A percentile compares a stretch with the other conserved stretches of the same genome.
These are phyloP conservation scores for Byssothecium circinans DNA, from an alignment of 2,329 filamentous ascomycete species.

Conservation along the genomic window DNA sequence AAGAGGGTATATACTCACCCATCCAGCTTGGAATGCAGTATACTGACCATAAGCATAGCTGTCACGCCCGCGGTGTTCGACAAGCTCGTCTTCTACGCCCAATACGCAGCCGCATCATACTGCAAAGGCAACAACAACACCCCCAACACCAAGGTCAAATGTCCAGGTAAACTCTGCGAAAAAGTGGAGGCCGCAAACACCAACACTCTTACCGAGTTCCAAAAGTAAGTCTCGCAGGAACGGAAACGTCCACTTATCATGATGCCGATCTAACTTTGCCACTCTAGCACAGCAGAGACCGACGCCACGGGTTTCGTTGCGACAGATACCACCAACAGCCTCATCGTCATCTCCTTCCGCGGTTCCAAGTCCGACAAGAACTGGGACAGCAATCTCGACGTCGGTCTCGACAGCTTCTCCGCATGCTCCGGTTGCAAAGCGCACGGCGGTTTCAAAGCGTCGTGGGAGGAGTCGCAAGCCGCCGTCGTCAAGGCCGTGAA, in stretches of 20 bases:
- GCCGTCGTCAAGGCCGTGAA: conserved; percentile 50
- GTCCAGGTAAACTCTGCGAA: conserved; percentile 51
- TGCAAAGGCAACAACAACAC: conserved; percentile 53
- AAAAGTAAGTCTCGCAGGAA: conserved; percentile 44
- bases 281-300: conserved; percentile 33
- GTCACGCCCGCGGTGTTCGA: conserved; percentile 46
- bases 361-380: conserved; percentile 63
- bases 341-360: conserved; percentile 63
- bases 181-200: conserved; percentile 52
- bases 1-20: background rate
- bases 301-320: conserved; percentile 54
- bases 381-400: conserved; percentile 60
- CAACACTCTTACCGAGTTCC: conserved; percentile 51
- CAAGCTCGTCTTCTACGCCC: conserved; percentile 51
- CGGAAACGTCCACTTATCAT: background rate
- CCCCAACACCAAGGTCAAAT: conserved; percentile 48
- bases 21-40: background rate
- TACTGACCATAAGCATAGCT: conserved; percentile 16
- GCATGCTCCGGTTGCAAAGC: conserved; percentile 53
- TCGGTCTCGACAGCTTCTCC: conserved; percentile 46
- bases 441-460: conserved; percentile 61
- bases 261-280: background rate
- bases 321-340: conserved; percentile 49
- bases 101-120: conserved; percentile 58
- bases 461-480: conserved; percentile 58